Base-by-base conservation (phyloP, 164 flowering plant genomes). In the Litsea cubeba region DNA sequence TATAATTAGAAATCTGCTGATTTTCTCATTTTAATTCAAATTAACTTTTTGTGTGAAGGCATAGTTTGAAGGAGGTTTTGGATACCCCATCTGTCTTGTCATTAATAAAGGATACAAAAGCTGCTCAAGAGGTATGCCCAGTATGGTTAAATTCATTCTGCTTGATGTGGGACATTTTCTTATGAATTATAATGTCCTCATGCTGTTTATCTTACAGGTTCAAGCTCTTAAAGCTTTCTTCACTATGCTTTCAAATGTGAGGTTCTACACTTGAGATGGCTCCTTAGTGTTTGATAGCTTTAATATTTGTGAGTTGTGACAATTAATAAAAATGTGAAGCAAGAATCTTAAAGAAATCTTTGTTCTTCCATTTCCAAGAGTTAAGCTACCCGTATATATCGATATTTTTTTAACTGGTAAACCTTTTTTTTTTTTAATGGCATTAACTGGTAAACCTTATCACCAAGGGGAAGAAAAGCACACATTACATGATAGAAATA, bases 61-160 rank as follows among this genome's bases (percentile, higher is more conserved):
- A 95, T 85, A 95, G 97, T 77, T 86, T 93, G 78, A 86, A 79
- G 82, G 99, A 95, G 83, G 98, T 92, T 80, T 76, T 95, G 79
- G 97, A 93, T 83, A 92, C 97, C 25, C 97, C 98, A 77, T 87
- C 77, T 84, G 98, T 93, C 71, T 86, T 90, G 97, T 89, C 82
- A 79, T 76, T 93, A 85, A 95, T 93, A 75, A 95, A 95, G 78
- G 98, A 95, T 84, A 95, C 99, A 77, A 93, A 95, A 85, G 99
- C 99, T 78, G 98, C 98, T 25, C 86, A 90, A 85, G 99, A 95
- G 97, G 99, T 95, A 84, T 1, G 20, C 40, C 25, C 54, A 30
- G 35, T 71, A 23, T 22, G 4, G 51, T 6, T 25, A 50, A 62
- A 51, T 71, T 22, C 54, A 20, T 70, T 58, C 17, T 71, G 65